phyloP scores from a whole-genome alignment of 805 yeast species.

The Soucietia sequanensis region DNA sequence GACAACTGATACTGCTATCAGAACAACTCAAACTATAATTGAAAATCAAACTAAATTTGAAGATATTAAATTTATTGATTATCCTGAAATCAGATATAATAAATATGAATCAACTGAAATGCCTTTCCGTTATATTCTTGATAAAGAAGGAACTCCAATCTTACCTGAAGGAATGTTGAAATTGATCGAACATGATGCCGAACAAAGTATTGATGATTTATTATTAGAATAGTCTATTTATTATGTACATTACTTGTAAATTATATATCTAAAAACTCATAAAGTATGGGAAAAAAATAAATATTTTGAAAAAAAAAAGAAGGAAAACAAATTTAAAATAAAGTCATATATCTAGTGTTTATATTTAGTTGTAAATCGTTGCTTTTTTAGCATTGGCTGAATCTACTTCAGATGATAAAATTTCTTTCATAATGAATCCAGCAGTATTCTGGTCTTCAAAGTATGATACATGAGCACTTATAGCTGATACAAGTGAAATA shows the following conservation, averaged over 20 bases:
- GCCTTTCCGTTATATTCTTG: conserved; percentile 91
- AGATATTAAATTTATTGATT: conserved; percentile 81
- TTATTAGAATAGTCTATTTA: conserved; percentile 35
- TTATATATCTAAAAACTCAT: too few species aligned
- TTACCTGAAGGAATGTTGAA: conserved; percentile 90
- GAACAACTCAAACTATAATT: conserved; percentile 84
- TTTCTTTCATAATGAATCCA: conserved; percentile 67
- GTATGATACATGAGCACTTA: conserved; percentile 86
- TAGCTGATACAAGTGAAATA: conserved; percentile 72
- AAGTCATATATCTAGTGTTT: too few species aligned
- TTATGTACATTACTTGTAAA: conserved; percentile 3
- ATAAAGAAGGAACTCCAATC: conserved; percentile 65
- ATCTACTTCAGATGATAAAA: conserved; percentile 26
- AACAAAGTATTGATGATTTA: conserved; percentile 75
- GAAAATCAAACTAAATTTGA: conserved; percentile 58
- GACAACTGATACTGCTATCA: conserved; percentile 97
- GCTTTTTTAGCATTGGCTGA: conserved; percentile 29
- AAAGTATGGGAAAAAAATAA: too few species aligned
- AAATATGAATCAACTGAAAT: conserved; percentile 92
- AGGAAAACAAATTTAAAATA: too few species aligned
- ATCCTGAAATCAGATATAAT: conserved; percentile 88
- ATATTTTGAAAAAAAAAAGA: too few species aligned
- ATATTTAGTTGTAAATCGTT: conserved; percentile 15
- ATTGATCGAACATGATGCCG: conserved; percentile 80
- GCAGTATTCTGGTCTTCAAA: conserved; percentile 86